Evolutionary conservation across 495 filamentous ascomycete species (phyloP), one percentile per base, ranked within the genome.

Genomic region (Neurospora sp.): DNA sequence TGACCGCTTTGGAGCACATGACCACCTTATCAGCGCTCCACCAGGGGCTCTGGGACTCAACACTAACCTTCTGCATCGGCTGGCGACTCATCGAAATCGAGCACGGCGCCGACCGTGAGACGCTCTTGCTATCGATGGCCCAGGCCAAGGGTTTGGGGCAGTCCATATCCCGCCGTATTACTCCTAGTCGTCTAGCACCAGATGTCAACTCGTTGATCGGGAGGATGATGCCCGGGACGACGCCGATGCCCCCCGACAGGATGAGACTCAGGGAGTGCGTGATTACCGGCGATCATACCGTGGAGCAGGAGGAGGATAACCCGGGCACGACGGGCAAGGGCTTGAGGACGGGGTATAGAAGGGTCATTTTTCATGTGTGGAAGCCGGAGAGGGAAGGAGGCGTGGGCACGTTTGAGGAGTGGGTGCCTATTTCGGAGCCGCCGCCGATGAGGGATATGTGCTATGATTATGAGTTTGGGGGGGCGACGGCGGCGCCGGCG

Each of bases 31-130:
- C 72, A 0, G 74, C 72, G 7, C 53, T 69, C 0, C 71, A 77
- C 18, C 80, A 83, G 53, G 78, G 76, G 4, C 68, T 81, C 9
- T 83, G 80, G 78, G 80, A 83, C 69, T 39, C 69, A 6, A 70
- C 70, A 5, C 69, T 73, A 12, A 76, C 80, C 72, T 75, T 75
- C 38, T 76, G 74, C 5, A 70, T 82, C 39, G 74, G 73, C 39
- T 76, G 69, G 20, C 76, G 78, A 4, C 42, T 80, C 5, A 80
- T 83, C 35, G 80, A 83, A 68, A 73, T 78, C 39, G 81, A 83
- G 48, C 81, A 83, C 68, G 75, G 76, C 10, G 44, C 78, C 37
- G 20, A 73, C 39, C 68, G 74, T 27, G 48, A 74, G 35, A 71
- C 71, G 0, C 20, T 74, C 12, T 9, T 65, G 14, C 14, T 16